These are phyloP conservation scores for Daldinia eschscholtzii DNA, from an alignment of 2,329 filamentous ascomycete genomes.

Conservation along the genomic window DNA sequence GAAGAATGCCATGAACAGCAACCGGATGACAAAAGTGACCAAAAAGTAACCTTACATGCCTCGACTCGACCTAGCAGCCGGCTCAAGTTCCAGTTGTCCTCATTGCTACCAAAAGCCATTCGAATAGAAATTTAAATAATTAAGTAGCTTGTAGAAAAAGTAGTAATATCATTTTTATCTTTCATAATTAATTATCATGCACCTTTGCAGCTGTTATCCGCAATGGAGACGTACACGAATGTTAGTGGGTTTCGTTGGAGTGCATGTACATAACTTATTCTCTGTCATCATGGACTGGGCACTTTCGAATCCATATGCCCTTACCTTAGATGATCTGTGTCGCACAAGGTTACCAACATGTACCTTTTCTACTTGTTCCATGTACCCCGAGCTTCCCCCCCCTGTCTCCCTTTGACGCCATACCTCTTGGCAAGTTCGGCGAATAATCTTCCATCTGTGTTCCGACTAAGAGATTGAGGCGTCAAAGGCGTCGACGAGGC, in stretches of 20 bases:
- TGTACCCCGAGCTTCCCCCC: conserved; percentile 32
- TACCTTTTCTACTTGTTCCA: conserved; percentile 39
- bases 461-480: conserved; percentile 23
- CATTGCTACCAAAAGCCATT: background rate
- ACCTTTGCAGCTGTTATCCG: conserved; percentile 1
- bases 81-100: background rate
- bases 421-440: conserved; percentile 24
- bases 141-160: background rate
- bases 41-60: background rate
- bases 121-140: background rate
- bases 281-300: background rate
- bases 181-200: conserved; percentile 1
- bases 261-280: background rate
- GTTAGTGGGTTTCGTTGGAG: conserved; percentile 13
- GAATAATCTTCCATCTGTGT: conserved; percentile 25
- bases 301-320: background rate
- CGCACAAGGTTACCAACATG: conserved; percentile 45
- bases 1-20: conserved; percentile 49
- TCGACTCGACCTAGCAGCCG: background rate
- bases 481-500: conserved; percentile 8
- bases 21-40: conserved; percentile 1
- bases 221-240: conserved; percentile 5
- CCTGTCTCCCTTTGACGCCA: conserved; percentile 24
- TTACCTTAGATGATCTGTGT: conserved; percentile 16
- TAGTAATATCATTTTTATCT: background rate